Evolutionary conservation across 495 filamentous ascomycete genomes (phyloP), one percentile per base, ranked within the genome.

Genomic region (Penicillium steckii): DNA sequence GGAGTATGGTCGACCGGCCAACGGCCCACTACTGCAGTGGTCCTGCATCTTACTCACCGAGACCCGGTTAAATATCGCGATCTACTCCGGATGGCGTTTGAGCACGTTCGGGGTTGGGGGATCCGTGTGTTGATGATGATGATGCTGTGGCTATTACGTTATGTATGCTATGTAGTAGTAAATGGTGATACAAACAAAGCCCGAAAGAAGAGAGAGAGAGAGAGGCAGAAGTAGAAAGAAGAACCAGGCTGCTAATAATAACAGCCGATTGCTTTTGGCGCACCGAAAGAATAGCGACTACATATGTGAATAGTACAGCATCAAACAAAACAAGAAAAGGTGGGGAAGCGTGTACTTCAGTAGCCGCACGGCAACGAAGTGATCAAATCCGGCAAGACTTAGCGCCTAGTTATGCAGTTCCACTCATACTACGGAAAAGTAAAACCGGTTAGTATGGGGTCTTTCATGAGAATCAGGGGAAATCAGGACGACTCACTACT

Each of bases 321-420:
- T n/a, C n/a, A 32, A 22, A 42, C 33, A 15, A 40, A 37, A 13
- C 37, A 32, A 17, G 9, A 24, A 41, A 41, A 22, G 21, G 38
- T 13, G 38, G 38, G 23, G 38, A 41, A n/a, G 19, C 23, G n/a
- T 12, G 8, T 27, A 24, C 9, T 43, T 44, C 52, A 54, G 30
- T 43, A 55, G 40, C 52, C 46, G 46, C 38, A 41, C 38, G 38
- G 38, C 38, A 41, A 21, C 18, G 38, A 13, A 19, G 8, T 41
- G 18, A 13, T 41, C 23, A 3, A 19, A n/a, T 23, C 27, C 22
- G 12, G 32, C 32, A 19, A 25, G 22, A 21, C 41, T 65, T 56
- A 75, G 32, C 64, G 71, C 50, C 85, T 71, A 59, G 88, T 87
- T n/a, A 93, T 80, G 62, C 90, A 84, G 59, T 89, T 88, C 90